Evolutionary conservation across 305 asterid species (phyloP).

Genomic region (Fraxinus platypoda): DNA sequence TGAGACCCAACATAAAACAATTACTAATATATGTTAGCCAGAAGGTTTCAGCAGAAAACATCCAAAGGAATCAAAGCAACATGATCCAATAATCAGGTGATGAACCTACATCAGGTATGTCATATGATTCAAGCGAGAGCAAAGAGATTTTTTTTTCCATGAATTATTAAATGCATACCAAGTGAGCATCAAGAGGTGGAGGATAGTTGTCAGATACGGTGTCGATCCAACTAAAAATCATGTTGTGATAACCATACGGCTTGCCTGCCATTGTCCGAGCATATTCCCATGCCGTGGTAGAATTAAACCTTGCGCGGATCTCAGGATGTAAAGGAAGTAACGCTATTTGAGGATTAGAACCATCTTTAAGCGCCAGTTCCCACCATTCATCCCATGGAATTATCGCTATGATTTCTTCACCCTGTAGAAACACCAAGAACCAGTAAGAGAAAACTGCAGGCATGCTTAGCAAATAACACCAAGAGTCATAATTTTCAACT

Average conservation of each 20-base stretch:
- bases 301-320: constrained; percentile 68
- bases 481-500: not conserved
- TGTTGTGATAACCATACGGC: constrained; percentile 97
- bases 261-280: constrained; percentile 86
- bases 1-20: not conserved
- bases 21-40: not conserved
- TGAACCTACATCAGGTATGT: not conserved
- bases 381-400: constrained; percentile 98
- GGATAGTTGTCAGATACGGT: constrained; percentile 86
- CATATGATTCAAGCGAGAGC: not conserved
- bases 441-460: constrained; percentile 1
- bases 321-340: constrained; percentile 86
- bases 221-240: constrained; percentile 99
- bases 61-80: not conserved
- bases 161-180: constrained; percentile 44
- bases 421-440: constrained; percentile 50
- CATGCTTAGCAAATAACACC: constrained; percentile 3
- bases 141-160: not conserved
- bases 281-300: constrained; percentile 88
- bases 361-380: constrained; percentile 77
- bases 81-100: not conserved
- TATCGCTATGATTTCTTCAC: constrained; percentile 84
- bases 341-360: constrained; percentile 87
- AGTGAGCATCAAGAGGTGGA: constrained; percentile 99
- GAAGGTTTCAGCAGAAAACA: not conserved